Percentiles rank a stretch among this genome's conserved stretches.
Conservation (phyloP, 2,329 filamentous ascomycete genomes). For the Exophiala phaeomuriformis region DNA sequence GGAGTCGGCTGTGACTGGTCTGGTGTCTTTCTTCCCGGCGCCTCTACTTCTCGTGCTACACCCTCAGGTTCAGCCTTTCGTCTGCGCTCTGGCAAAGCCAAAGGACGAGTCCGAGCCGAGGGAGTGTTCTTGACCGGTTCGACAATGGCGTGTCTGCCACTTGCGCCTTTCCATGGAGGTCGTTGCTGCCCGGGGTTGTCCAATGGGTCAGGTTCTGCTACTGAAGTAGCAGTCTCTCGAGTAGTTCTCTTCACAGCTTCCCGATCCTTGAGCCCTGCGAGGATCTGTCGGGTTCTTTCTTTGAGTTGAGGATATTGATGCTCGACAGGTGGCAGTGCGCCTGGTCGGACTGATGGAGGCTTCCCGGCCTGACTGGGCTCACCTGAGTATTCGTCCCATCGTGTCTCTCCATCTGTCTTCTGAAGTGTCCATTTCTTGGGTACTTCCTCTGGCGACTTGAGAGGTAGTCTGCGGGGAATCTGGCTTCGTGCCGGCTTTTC, state of each 20-base stretch:
- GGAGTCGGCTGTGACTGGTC: slow-evolving; percentile 3
- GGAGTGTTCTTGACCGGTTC: slow-evolving; percentile 57
- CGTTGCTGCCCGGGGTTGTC: slow-evolving; percentile 41
- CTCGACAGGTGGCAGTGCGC: slow-evolving; percentile 26
- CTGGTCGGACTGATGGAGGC: slow-evolving; percentile 26
- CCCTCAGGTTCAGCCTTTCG: slow-evolving; percentile 5
- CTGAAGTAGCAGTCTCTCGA: slow-evolving; percentile 30
- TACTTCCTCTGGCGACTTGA: slow-evolving; percentile 22
- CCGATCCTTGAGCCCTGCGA: slow-evolving; percentile 30
- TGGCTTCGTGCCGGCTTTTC: slow-evolving; percentile 15
- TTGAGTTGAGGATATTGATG: slow-evolving; percentile 31
- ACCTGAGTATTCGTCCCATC: slow-evolving; percentile 61
- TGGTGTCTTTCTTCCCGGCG: background rate
- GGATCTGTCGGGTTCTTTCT: slow-evolving; percentile 34
- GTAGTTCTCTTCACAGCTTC: slow-evolving; percentile 29
- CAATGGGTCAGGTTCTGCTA: slow-evolving; percentile 35
- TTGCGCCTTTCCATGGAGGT: slow-evolving; percentile 63
- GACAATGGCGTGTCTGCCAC: slow-evolving; percentile 59
- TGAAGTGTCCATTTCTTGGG: slow-evolving; percentile 17
- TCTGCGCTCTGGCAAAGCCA: slow-evolving; percentile 29
- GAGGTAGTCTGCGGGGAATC: slow-evolving; percentile 25
- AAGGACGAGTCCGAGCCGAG: slow-evolving; percentile 36
- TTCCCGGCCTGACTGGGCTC: slow-evolving; percentile 54
- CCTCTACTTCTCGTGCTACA: background rate
- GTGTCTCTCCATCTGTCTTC: slow-evolving; percentile 35